These are phyloP conservation scores for Blastocladiella britannica DNA, from an alignment of 192 early-diverging fungal species.

Conservation along the genomic window DNA sequence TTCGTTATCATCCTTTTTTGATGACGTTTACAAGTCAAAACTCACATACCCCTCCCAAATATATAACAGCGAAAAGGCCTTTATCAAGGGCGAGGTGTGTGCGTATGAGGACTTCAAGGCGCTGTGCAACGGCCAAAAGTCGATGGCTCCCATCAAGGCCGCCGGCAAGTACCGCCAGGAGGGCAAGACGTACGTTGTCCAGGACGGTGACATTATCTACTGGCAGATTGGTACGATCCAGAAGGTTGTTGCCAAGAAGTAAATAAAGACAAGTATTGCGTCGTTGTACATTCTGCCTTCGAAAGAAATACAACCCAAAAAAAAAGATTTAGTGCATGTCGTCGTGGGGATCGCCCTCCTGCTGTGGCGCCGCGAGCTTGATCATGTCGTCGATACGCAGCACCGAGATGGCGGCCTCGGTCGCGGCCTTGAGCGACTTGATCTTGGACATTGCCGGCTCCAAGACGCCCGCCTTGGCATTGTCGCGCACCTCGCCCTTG, in stretches of 20 bases:
- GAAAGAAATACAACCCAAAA: neutral
- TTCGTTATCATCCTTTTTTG: conserved; percentile 9
- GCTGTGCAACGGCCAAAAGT: conserved; percentile 18
- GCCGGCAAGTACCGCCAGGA: conserved; percentile 75
- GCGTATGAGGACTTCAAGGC: conserved; percentile 68
- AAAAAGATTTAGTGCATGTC: neutral
- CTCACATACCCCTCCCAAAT: too few species aligned
- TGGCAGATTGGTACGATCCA: too few species aligned
- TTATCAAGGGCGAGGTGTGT: conserved; percentile 90
- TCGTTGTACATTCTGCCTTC: too few species aligned
- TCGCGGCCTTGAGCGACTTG: conserved; percentile 90
- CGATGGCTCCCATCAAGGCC: conserved; percentile 75
- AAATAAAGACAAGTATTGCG: too few species aligned
- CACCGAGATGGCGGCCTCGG: conserved; percentile 94
- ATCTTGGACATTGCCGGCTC: conserved; percentile 98
- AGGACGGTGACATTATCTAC: conserved; percentile 83
- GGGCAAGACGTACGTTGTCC: conserved; percentile 78
- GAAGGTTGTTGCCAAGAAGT: too few species aligned
- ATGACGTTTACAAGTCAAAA: conserved; percentile 3
- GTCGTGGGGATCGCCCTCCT: conserved; percentile 21
- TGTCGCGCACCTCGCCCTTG: conserved; percentile 81
- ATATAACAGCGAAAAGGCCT: conserved; percentile 61
- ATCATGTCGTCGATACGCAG: conserved; percentile 90
- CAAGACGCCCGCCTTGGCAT: conserved; percentile 78
- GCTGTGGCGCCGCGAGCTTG: conserved; percentile 32